A percentile compares a stretch with the other conserved stretches of the same genome.
Conservation (phyloP, 169 alveolate genomes). For the Ichthyophthirius multifiliis region DNA sequence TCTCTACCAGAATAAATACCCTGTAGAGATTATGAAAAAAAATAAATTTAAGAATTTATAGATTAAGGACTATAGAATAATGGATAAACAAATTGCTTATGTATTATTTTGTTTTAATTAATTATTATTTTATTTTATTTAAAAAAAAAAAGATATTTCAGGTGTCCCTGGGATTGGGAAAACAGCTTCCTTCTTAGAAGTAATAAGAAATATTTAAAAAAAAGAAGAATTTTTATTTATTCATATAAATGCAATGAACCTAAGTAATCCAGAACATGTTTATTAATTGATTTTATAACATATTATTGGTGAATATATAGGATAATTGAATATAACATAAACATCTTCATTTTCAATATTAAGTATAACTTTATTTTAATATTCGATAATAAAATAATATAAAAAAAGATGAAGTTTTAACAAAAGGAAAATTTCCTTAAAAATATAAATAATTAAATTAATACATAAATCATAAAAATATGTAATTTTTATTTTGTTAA, state of each 20-base stretch:
- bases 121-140: background rate
- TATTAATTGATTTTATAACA: conserved; percentile 19
- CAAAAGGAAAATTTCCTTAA: conserved; percentile 25
- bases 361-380: background rate
- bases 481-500: background rate
- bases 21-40: conserved; percentile 41
- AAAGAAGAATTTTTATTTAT: conserved; percentile 19
- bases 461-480: conserved; percentile 21
- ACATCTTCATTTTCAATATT: background rate
- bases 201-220: conserved; percentile 27
- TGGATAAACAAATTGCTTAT: conserved; percentile 21
- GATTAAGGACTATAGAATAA: conserved; percentile 9
- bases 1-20: conserved; percentile 28
- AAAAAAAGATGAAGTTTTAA: conserved; percentile 35
- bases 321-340: conserved; percentile 14
- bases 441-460: conserved; percentile 12
- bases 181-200: conserved; percentile 56
- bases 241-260: conserved; percentile 39
- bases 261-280: conserved; percentile 46
- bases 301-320: conserved; percentile 28
- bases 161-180: conserved; percentile 72
- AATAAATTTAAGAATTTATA: conserved; percentile 15
- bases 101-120: background rate
- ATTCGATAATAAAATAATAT: background rate
- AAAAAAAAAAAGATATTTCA: conserved; percentile 37